Percentiles rank a stretch among this genome's conserved stretches.
These are phyloP conservation scores for Dictyostelium brefeldianum DNA, from an alignment of 78 protist species.

Conservation along the genomic window DNA sequence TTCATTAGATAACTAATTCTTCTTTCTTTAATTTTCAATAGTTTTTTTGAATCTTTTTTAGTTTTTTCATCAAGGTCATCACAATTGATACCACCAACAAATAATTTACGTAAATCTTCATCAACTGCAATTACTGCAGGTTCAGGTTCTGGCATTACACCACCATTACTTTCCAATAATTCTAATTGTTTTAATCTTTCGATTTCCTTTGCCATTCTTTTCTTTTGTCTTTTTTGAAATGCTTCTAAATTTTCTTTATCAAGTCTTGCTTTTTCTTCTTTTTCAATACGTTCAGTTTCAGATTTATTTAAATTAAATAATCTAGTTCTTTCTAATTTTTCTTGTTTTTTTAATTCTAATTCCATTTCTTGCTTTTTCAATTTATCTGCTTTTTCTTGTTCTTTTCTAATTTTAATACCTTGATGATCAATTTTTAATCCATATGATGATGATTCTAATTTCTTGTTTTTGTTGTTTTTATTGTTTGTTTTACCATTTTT, in stretches of 20 bases:
- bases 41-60: neutral
- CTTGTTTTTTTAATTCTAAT: neutral
- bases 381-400: neutral
- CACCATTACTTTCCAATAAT: neutral
- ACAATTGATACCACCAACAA: conserved; percentile 55
- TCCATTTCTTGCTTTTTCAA: neutral
- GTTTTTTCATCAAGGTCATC: neutral
- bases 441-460: neutral
- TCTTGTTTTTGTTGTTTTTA: neutral
- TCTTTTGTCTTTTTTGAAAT: conserved; percentile 11
- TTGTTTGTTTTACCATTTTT: neutral
- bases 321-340: conserved; percentile 7
- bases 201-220: neutral
- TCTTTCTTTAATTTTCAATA: neutral
- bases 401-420: conserved; percentile 5
- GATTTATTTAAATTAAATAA: neutral
- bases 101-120: conserved; percentile 46
- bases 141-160: neutral
- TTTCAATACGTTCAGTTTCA: neutral
- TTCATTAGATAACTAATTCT: conserved; percentile 18
- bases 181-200: neutral
- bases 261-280: neutral
- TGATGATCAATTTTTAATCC: conserved; percentile 12
- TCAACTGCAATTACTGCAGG: neutral
- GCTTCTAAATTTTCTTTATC: conserved; percentile 6